Base-by-base conservation (phyloP, 805 yeast genomes). In the Groenewaldozyma salmanticensis region DNA sequence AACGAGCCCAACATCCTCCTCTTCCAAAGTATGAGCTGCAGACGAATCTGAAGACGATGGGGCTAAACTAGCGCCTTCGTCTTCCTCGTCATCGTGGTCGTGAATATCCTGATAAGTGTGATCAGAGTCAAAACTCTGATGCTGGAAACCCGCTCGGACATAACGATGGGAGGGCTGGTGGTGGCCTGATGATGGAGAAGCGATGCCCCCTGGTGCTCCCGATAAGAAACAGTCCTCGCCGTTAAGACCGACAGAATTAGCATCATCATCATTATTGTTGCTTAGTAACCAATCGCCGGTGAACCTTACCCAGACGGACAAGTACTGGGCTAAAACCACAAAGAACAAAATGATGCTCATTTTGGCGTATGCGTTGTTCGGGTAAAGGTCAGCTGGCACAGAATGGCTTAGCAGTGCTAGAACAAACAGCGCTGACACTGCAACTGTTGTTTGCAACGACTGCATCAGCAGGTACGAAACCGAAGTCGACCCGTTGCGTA, bases 311-410 rank as follows among this genome's bases (percentile, higher is more conserved):
- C 78, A 49, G 0, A 86, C 79, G 15, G 75, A 55, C 9, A 66
- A 45, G 54, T 71, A 74, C 49, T 84, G 95, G 2, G 66, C 60
- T 1, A 70, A 43, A 1, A 77, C 59, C 7, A 76, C 58, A 38
- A 79, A 55, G 7, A 80, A 60, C 44, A 86, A 60, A 7, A 82
- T 71, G 54, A 72, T 64, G 19, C 81, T 71, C 75, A 83, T 76
- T 52, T 70, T 72, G 11, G 74, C 62, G 60, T 87, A 87, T 1
- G 81, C 79, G 55, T 84, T 84, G 32, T 71, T 67, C 1, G 95
- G 95, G 57, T 85, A 90, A 52, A 85, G 64, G 42, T 71, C 57
- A 21, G 53, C 67, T 0, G 83, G 81, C 19, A 77, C 79, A 15
- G 79, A 65, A 3, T 65, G 58, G 32, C 75, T 71, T 54, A 79